Evolutionary conservation across 305 asterid species (phyloP).

Genomic region (Fraxinus nigra): DNA sequence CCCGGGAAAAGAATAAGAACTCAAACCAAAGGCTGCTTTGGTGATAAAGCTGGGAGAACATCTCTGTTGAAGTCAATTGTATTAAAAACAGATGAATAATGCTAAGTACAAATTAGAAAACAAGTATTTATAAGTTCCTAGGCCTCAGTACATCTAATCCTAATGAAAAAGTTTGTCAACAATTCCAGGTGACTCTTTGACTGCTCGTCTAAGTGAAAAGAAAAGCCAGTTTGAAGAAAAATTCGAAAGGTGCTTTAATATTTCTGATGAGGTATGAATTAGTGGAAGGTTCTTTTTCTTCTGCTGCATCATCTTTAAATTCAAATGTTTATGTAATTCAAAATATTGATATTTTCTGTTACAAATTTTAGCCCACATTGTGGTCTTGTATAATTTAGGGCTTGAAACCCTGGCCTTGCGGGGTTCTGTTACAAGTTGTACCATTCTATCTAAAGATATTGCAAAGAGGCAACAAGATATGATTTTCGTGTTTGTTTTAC

Average conservation of each 20-base stretch:
- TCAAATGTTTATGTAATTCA: slow-evolving; percentile 3
- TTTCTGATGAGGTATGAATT: slow-evolving; percentile 64
- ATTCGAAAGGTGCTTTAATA: slow-evolving; percentile 57
- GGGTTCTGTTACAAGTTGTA: slow-evolving; percentile 11
- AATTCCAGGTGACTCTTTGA: slow-evolving; percentile 63
- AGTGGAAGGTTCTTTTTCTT: slow-evolving; percentile 15
- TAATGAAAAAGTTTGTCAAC: slow-evolving; percentile 21
- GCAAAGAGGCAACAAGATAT: slow-evolving; percentile 12
- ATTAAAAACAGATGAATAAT: not conserved
- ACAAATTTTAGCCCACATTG: not conserved
- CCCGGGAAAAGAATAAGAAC: not conserved
- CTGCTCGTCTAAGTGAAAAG: slow-evolving; percentile 63
- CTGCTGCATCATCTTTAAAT: slow-evolving; percentile 7
- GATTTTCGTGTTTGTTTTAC: slow-evolving; percentile 15
- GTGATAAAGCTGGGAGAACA: not conserved
- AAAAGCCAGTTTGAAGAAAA: slow-evolving; percentile 65
- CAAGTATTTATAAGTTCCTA: not conserved
- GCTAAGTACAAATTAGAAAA: not conserved
- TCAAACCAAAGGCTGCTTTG: not conserved
- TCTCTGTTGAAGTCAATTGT: not conserved
- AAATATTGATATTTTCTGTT: slow-evolving; percentile 14
- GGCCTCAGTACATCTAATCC: not conserved
- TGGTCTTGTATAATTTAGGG: not conserved
- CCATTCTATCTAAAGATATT: not conserved
- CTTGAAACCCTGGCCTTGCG: not conserved